Base-by-base conservation (phyloP, 2,329 filamentous ascomycete species). In the Xylariales sp. region DNA sequence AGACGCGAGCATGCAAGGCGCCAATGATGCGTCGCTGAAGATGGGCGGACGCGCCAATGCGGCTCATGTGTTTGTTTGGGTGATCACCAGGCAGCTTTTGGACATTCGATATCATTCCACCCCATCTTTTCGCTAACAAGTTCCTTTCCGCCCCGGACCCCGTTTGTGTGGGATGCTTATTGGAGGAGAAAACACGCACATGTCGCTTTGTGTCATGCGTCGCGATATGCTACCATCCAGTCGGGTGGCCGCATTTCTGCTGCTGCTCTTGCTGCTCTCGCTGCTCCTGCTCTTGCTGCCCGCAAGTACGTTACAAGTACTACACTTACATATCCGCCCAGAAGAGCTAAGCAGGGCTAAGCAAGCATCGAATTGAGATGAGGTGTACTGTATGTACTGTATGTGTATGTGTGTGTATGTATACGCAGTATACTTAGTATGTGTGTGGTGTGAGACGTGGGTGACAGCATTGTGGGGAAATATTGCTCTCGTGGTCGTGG, bases 141-240 rank as follows among this genome's bases (percentile, higher is more conserved):
- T 62, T 41, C 52, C 58, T n/a, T 56, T 7, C 39, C 23, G 54
- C 23, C 39, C 36, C 34, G 18, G 32, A 23, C 36, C n/a, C 49
- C 48, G 54, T 45, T 55, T 55, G 36, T 48, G 9, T 41, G 7
- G 45, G 45, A n/a, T 45, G 41, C 53, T 48, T 32, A 50, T 62
- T 55, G 54, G 64, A 48, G 49, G 50, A 32, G 34, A 28, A 41
- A 43, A 59, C 36, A 36, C 28, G 45, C 46, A 53, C 61, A 48
- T 59, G 52, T 46, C 53, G 45, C 59, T 62, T 49, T 46, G 16
- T 62, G 61, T 69, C 65, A 69, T 68, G 68, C 62, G 65, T 50
- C 56, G 49, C 48, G 30, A 52, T 52, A 61, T 67, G 55, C 54
- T 39, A 53, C 59, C 64, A 67, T 52, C 58, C 34, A 46, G 54